Base-by-base conservation (phyloP, 2,329 filamentous ascomycete species). In the Curvularia sp. region DNA sequence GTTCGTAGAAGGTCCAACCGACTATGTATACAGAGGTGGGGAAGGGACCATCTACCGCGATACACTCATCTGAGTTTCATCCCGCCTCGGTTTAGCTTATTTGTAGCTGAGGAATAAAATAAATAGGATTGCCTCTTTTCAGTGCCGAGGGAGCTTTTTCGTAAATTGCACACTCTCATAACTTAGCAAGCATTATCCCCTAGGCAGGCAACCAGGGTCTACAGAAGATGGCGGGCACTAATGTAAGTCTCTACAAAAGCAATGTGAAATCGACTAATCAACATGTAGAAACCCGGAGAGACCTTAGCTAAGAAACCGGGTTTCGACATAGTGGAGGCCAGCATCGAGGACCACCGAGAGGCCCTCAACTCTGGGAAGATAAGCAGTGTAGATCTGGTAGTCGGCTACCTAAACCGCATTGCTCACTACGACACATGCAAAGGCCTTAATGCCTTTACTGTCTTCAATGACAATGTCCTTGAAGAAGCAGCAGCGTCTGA, bases 401-500 rank as follows among this genome's bases (percentile, higher is more conserved):
- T 79, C 7, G 74, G 74, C 42, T 82, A 84, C 63, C 74, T 84
- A 3, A 78, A 74, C 36, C 80, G 83, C 6, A 83, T 84, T 56
- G 77, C 75, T 38, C 68, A 64, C 2, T 84, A 82, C 65, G 82
- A 85, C 60, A 74, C 74, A 28, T 68, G 76, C n/a, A 74, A 72
- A 3, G 62, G 59, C 5, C 74, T 85, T 2, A 84, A 83, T 58
- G 79, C 82, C 4, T 80, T 84, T 5, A 80, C 81, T 7, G 68
- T 84, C 13, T 69, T 84, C 59, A 85, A 83, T 58, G 67, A 73
- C 2, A 64, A 73, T 19, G 78, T 80, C 4, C 80, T 84, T 53
- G 74, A 80, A 10, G 81, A 82, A 65, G 82, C 82, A 9, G 68
- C 71, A 3, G 79, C 78, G 4, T 82, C 82, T 2, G 82, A 85